Evolutionary conservation across 495 filamentous ascomycete species (phyloP).

Genomic region (Chaetomium fimeti): DNA sequence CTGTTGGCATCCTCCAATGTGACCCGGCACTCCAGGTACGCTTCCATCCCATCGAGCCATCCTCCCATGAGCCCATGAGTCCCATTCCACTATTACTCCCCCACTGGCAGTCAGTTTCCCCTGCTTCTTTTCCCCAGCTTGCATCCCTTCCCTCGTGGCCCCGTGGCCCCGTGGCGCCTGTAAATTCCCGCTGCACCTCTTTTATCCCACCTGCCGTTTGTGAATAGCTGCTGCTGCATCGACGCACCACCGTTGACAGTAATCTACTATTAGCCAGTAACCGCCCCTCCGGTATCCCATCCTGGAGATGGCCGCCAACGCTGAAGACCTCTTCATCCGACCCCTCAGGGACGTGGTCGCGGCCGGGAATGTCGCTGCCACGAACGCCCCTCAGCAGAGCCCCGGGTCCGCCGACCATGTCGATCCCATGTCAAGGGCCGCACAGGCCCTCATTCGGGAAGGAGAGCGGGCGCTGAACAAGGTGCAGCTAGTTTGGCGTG

Average conservation of each 20-base stretch:
- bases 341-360: conserved; percentile 41
- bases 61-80: too few species aligned
- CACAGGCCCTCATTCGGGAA: conserved; percentile 35
- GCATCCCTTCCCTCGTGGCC: not conserved
- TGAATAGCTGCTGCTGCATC: not conserved
- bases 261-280: too few species aligned
- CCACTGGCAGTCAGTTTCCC: not conserved
- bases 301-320: conserved; percentile 35
- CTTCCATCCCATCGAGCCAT: too few species aligned
- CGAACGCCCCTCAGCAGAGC: conserved; percentile 28
- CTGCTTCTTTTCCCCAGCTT: not conserved
- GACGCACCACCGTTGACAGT: not conserved
- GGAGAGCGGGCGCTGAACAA: conserved; percentile 39
- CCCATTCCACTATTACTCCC: too few species aligned
- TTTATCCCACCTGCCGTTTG: not conserved
- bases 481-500: conserved; percentile 38
- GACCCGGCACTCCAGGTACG: not conserved
- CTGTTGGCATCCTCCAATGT: not conserved
- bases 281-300: too few species aligned
- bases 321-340: conserved; percentile 40
- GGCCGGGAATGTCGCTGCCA: conserved; percentile 35
- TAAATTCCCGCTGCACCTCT: not conserved
- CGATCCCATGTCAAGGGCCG: conserved; percentile 34
- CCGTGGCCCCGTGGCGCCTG: not conserved
- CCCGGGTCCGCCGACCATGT: conserved; percentile 22